Base-by-base conservation (phyloP, 2,329 filamentous ascomycete species). In the Ceratocystis ficicola region DNA sequence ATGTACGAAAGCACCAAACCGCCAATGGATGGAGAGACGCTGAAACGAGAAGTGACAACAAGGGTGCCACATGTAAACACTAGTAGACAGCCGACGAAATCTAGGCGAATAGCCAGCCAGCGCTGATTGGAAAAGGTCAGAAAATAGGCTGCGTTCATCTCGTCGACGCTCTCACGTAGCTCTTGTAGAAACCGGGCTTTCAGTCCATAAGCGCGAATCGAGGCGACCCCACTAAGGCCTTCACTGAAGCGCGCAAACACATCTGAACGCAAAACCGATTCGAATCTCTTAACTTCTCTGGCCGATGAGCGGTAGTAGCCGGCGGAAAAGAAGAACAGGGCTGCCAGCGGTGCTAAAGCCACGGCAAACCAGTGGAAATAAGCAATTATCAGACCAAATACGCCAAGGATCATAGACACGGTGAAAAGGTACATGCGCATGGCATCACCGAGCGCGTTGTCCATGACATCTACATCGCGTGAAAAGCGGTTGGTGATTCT, bases 401-500 rank as follows among this genome's bases (percentile, higher is more conserved):
- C 89, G 3, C 88, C 86, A 1, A 86, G 78, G 70, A 96, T 91
- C 82, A 88, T 90, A 48, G 84, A 86, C 70, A 95, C 76, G 1
- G 90, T 96, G 71, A 96, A 78, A 71, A 92, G 87, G 77, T 93
- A 96, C 86, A 96, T 95, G 69, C 93, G 85, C 76, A 96, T 90
- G 2, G 90, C 87, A 71, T 96, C 93, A 0, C 88, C 88, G 55
- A 96, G 77, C 67, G 86, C 90, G 74, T 96, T 96, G 76, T 97
- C 94, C 90, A 97, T 95, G 66, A 94, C 90, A 72, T 96, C 90
- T 50, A 97, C 89, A 72, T 99, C 94, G 70, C 93, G 88, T 41
- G 90, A 95, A 76, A 97, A 97, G 17, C 94, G 89, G 74, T 97
- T 97, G 25, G 91, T 96, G 74, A 97, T 96, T 46, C 93, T 87